A percentile compares a stretch with the other conserved stretches of the same genome.
Evolutionary conservation across 805 yeast species (phyloP).

Genomic region (Wilhelminamyces savonicus): DNA sequence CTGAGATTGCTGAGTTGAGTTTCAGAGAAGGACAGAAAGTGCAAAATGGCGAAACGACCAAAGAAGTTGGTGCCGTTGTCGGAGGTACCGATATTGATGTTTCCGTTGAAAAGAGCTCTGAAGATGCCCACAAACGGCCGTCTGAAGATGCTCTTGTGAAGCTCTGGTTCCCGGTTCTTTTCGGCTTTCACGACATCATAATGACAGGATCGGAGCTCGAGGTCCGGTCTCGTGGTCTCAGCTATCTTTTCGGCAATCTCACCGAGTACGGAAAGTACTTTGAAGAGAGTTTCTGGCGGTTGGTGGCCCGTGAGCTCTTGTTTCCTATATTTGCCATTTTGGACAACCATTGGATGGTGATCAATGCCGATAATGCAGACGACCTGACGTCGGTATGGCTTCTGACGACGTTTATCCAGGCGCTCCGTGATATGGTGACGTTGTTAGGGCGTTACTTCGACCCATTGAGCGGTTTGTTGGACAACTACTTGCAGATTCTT

Average conservation of each 20-base stretch:
- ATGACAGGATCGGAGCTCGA: constrained; percentile 94
- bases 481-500: constrained; percentile 70
- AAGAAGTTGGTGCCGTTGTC: constrained; percentile 1
- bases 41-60: constrained; percentile 3
- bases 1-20: constrained; percentile 46
- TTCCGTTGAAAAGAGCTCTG: constrained; percentile 8
- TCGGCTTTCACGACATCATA: constrained; percentile 79
- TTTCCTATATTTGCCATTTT: constrained; percentile 88
- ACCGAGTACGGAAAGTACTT: constrained; percentile 76
- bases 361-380: constrained; percentile 54
- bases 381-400: constrained; percentile 95
- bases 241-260: constrained; percentile 73
- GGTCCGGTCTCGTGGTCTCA: constrained; percentile 84
- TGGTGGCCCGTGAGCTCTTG: constrained; percentile 66
- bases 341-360: constrained; percentile 65
- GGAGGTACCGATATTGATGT: constrained; percentile 11
- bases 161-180: constrained; percentile 82
- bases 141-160: constrained; percentile 45
- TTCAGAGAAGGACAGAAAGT: constrained; percentile 15
- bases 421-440: constrained; percentile 80
- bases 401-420: constrained; percentile 93
- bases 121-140: too few species aligned
- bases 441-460: constrained; percentile 79
- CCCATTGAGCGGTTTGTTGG: constrained; percentile 65
- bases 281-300: constrained; percentile 73